A percentile compares a stretch with the other conserved stretches of the same genome.
Evolutionary conservation across 2,329 filamentous ascomycete species (phyloP).

Genomic region (Penicillium sp.): DNA sequence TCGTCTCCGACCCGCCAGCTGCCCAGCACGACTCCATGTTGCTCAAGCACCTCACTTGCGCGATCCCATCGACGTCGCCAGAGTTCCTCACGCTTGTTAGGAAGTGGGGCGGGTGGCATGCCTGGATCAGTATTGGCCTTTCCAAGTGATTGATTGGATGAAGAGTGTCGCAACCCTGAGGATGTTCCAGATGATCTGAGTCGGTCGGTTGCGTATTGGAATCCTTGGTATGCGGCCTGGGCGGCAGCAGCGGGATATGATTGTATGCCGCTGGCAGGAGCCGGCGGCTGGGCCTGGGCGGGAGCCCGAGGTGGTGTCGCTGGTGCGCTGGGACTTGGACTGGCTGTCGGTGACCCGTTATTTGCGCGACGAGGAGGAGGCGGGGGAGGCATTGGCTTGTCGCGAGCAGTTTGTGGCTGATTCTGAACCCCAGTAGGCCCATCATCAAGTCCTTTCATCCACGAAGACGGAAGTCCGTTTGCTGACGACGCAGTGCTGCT

Average conservation of each 20-base stretch:
- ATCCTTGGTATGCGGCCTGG: conserved; percentile 28
- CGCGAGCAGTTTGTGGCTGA: conserved; percentile 10
- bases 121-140: conserved; percentile 15
- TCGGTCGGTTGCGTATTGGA: conserved; percentile 33
- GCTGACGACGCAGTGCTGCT: conserved; percentile 21
- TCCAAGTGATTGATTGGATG: conserved; percentile 18
- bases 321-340: conserved; percentile 14
- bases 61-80: conserved; percentile 49
- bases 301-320: conserved; percentile 5
- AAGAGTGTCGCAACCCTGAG: conserved; percentile 19
- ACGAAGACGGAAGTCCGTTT: conserved; percentile 7
- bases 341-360: conserved; percentile 25
- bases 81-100: conserved; percentile 48
- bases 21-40: conserved; percentile 43
- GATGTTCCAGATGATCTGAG: conserved; percentile 24
- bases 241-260: conserved; percentile 29
- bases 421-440: conserved; percentile 2
- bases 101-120: conserved; percentile 31
- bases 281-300: not conserved
- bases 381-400: conserved; percentile 30
- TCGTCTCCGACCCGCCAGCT: conserved; percentile 48
- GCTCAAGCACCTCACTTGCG: conserved; percentile 42
- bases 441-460: conserved; percentile 1
- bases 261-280: conserved; percentile 19
- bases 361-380: conserved; percentile 34